These are phyloP conservation scores for Prunus davidiana DNA, from an alignment of 306 rosid genomes.

Conservation along the genomic window DNA sequence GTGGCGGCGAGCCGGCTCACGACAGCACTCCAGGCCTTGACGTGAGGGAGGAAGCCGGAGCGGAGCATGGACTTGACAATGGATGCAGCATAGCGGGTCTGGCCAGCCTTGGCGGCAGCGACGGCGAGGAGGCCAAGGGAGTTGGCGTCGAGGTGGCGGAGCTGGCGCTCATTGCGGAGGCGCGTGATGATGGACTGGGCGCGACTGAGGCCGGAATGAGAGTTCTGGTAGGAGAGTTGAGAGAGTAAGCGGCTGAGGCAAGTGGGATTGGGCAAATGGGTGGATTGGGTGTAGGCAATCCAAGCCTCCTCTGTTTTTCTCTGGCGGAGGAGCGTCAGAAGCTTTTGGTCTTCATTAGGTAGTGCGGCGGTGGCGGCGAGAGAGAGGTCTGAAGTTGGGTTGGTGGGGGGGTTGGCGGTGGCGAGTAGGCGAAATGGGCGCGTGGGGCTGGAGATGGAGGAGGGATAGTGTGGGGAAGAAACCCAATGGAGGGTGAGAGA, in stretches of 20 bases:
- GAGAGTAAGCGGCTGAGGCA: conserved; percentile 84
- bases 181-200: conserved; percentile 90
- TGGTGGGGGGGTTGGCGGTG: conserved; percentile 35
- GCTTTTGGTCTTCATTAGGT: conserved; percentile 50
- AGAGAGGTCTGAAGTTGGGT: conserved; percentile 31
- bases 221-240: conserved; percentile 65
- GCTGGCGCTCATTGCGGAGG: conserved; percentile 89
- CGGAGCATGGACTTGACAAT: conserved; percentile 95
- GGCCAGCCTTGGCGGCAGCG: conserved; percentile 69
- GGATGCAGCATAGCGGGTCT: conserved; percentile 75
- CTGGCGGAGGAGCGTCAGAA: conserved; percentile 64
- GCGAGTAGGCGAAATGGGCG: conserved; percentile 25
- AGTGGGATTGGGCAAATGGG: conserved; percentile 69
- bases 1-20: conserved; percentile 68
- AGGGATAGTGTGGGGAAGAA: conserved; percentile 25
- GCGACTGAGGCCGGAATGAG: conserved; percentile 56
- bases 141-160: conserved; percentile 85
- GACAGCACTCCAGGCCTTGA: conserved; percentile 94
- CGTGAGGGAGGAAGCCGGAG: conserved; percentile 90
- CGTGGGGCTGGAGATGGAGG: conserved; percentile 19
- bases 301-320: conserved; percentile 88
- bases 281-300: conserved; percentile 46
- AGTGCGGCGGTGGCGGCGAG: conserved; percentile 24
- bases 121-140: conserved; percentile 87
- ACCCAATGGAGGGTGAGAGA: conserved; percentile 20